phyloP scores from a whole-genome alignment of 768 basidiomycete species.

The Rubroboletus satanas region DNA sequence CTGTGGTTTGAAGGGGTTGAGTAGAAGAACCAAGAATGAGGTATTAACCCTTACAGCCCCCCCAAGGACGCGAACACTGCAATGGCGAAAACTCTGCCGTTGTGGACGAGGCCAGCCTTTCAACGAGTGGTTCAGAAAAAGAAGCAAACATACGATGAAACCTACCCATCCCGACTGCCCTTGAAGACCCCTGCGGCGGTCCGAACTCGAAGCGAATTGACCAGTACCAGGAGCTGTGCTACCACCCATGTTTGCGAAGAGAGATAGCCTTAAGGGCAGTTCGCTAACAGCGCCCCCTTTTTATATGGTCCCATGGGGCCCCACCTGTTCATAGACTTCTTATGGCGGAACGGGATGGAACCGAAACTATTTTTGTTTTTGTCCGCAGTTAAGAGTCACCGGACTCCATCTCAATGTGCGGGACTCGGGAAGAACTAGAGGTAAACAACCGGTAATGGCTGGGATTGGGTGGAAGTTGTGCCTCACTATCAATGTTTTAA shows the following conservation, averaged over 20 bases:
- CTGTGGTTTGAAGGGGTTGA: slow-evolving; percentile 33
- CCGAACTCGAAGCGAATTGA: slow-evolving; percentile 32
- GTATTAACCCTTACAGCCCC: slow-evolving; percentile 50
- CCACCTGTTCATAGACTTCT: not conserved
- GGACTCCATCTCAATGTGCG: not conserved
- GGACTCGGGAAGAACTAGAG: not conserved
- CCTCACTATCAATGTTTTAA: not conserved
- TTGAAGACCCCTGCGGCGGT: slow-evolving; percentile 50
- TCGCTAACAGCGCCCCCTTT: not conserved
- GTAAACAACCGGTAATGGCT: not conserved
- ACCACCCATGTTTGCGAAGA: slow-evolving; percentile 40
- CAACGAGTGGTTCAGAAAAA: not conserved
- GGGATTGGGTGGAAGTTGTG: not conserved
- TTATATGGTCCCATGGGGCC: not conserved
- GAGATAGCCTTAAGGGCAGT: not conserved
- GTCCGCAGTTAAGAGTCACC: not conserved
- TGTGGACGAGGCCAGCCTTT: slow-evolving; percentile 59
- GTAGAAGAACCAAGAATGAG: not conserved
- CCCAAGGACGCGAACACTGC: slow-evolving; percentile 78
- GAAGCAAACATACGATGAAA: not conserved
- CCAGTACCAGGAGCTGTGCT: slow-evolving; percentile 30
- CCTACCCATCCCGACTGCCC: slow-evolving; percentile 68
- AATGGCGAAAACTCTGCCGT: slow-evolving; percentile 60
- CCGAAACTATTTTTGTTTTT: not conserved
- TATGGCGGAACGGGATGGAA: not conserved